Conservation (phyloP, 805 yeast species). For the Wickerhamiella sergipiensis region DNA sequence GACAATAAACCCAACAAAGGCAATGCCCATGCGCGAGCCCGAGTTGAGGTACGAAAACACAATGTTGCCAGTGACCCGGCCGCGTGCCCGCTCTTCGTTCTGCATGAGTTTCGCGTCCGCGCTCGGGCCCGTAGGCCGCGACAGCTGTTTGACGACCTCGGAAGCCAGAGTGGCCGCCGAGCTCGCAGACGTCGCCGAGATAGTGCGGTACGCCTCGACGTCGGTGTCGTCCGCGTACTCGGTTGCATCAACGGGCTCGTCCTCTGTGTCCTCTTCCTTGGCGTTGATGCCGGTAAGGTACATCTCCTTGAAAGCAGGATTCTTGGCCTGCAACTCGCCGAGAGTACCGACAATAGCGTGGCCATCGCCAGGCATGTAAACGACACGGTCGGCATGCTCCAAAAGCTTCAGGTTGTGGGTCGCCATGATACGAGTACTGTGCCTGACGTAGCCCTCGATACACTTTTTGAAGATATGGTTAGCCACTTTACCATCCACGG, state of each 20-base stretch:
- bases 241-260: conserved; percentile 14
- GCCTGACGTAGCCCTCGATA: conserved; percentile 40
- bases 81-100: conserved; percentile 21
- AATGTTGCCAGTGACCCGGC: conserved; percentile 27
- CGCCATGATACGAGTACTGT: conserved; percentile 59
- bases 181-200: conserved; percentile 4
- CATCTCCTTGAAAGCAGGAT: conserved; percentile 5
- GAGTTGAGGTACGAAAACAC: conserved; percentile 41
- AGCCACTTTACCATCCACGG: conserved; percentile 82
- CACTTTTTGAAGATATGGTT: conserved; percentile 61
- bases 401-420: conserved; percentile 73
- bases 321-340: conserved; percentile 31
- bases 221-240: conserved; percentile 11
- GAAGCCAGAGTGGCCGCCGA: background rate
- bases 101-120: conserved; percentile 19
- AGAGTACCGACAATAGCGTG: conserved; percentile 46
- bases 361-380: conserved; percentile 52
- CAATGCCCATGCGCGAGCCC: conserved; percentile 24
- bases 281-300: conserved; percentile 1
- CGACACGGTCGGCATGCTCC: conserved; percentile 51
- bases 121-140: conserved; percentile 8
- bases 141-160: conserved; percentile 5
- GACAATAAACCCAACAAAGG: conserved; percentile 11
- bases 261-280: conserved; percentile 4
- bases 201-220: conserved; percentile 5